Percentiles rank a stretch among this genome's conserved stretches.
phyloP scores from a whole-genome alignment of 257 asterid species.

The Forsythia suspensa region DNA sequence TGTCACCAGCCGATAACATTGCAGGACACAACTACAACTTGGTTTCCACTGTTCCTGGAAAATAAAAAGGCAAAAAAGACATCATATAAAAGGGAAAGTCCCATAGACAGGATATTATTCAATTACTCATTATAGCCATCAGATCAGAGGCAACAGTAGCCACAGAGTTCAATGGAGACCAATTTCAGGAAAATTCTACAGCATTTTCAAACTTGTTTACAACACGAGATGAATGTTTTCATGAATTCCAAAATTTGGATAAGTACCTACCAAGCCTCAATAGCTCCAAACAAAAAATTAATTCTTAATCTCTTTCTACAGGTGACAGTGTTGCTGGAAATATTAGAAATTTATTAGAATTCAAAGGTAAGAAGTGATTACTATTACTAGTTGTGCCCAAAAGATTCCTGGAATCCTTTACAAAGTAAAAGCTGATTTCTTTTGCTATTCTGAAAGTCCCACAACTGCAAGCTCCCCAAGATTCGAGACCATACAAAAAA shows the following conservation, averaged over 20 bases:
- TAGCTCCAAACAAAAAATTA: background rate
- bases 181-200: background rate
- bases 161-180: background rate
- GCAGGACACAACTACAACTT: background rate
- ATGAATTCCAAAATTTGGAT: background rate
- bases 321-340: background rate
- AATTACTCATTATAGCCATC: too few species aligned
- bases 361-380: background rate
- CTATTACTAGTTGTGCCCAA: background rate
- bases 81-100: background rate
- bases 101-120: background rate
- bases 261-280: background rate
- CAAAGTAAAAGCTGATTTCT: background rate
- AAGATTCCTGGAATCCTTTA: background rate
- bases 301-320: background rate
- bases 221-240: background rate
- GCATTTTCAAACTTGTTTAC: background rate
- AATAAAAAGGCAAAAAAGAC: background rate
- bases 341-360: background rate
- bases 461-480: background rate
- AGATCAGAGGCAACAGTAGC: background rate
- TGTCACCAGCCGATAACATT: background rate
- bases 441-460: background rate
- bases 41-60: background rate
- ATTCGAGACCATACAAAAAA: background rate